Evolutionary conservation across 2,329 filamentous ascomycete species (phyloP).

Genomic region (Claviceps maximensis): DNA sequence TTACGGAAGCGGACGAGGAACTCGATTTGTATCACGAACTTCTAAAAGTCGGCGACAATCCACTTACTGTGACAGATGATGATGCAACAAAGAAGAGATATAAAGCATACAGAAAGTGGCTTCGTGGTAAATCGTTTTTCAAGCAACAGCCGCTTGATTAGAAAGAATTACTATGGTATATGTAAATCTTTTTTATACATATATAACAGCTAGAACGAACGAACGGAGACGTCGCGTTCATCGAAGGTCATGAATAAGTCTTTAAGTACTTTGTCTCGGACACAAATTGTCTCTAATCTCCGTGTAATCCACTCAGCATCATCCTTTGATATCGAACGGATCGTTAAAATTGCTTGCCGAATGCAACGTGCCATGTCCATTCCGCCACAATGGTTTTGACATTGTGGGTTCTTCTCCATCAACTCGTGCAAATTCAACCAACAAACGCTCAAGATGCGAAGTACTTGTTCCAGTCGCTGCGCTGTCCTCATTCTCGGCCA

Average conservation of each 20-base stretch:
- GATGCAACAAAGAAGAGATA: slow-evolving; percentile 88
- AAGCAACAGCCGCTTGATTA: slow-evolving; percentile 66
- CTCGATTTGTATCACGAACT: slow-evolving; percentile 58
- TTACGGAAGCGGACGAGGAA: slow-evolving; percentile 33
- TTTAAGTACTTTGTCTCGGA: background rate
- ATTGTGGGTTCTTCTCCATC: background rate
- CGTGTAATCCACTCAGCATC: background rate
- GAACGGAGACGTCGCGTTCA: background rate
- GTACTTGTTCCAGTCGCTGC: slow-evolving; percentile 47
- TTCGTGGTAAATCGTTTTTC: slow-evolving; percentile 87
- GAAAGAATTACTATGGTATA: slow-evolving; percentile 7
- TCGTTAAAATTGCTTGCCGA: background rate
- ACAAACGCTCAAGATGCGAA: slow-evolving; percentile 47
- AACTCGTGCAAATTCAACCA: slow-evolving; percentile 45
- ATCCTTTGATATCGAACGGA: background rate
- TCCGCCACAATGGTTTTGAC: background rate
- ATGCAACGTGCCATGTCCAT: background rate
- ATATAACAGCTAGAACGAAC: background rate
- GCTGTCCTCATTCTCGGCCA: slow-evolving; percentile 52
- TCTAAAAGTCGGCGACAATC: slow-evolving; percentile 64
- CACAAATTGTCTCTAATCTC: background rate
- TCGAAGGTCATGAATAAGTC: background rate
- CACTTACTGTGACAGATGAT: slow-evolving; percentile 75
- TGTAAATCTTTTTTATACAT: no score
- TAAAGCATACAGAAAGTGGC: slow-evolving; percentile 91